Conservation (phyloP, 148 eudicot species). For the Spergularia bocconei region DNA sequence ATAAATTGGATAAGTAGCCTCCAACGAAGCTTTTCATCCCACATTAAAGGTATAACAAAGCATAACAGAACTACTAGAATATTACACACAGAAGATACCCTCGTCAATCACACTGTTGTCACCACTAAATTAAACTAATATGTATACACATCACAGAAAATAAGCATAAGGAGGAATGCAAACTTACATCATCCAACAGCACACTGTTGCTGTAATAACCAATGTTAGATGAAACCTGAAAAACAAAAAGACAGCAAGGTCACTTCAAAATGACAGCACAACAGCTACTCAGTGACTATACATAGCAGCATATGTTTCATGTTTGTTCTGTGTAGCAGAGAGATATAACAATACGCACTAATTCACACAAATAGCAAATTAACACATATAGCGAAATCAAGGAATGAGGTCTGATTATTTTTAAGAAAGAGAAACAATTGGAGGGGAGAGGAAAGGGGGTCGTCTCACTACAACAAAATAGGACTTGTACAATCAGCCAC, state of each 20-base stretch:
- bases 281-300: not conserved
- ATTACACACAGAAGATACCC: not conserved
- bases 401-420: not conserved
- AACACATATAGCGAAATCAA: not conserved
- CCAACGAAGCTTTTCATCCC: no score
- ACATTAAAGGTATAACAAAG: no score
- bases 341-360: no score
- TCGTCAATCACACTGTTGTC: not conserved
- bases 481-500: not conserved
- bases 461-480: not conserved
- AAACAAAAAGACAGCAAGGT: constrained; percentile 3
- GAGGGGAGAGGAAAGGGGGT: not conserved
- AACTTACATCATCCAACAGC: constrained; percentile 99
- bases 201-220: constrained; percentile 82
- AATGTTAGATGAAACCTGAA: constrained; percentile 87
- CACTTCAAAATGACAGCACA: not conserved
- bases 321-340: no score
- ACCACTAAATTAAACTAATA: not conserved
- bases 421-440: not conserved
- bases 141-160: not conserved
- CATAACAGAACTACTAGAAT: no score
- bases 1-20: not conserved
- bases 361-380: not conserved
- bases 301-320: no score
- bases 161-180: not conserved